A percentile compares a stretch with the other conserved stretches of the same genome.
These are phyloP conservation scores for Irineochytrium annulatum DNA, from an alignment of 192 early-diverging fungal species.

Conservation along the genomic window DNA sequence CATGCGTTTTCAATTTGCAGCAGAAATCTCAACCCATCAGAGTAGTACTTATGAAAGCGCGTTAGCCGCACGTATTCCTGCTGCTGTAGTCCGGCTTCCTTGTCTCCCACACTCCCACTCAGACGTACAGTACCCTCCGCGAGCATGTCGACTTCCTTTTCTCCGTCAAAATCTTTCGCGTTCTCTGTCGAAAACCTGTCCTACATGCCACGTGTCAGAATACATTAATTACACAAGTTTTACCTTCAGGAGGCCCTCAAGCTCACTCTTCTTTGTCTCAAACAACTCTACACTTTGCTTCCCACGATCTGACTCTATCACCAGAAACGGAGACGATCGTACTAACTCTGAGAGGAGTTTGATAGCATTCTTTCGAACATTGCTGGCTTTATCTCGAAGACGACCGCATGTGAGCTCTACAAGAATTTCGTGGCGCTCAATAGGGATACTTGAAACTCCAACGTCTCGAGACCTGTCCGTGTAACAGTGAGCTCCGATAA, in stretches of 20 bases:
- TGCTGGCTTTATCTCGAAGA: conserved; percentile 85
- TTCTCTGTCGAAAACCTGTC: neutral
- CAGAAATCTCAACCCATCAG: conserved; percentile 84
- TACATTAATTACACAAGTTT: neutral
- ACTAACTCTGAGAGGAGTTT: conserved; percentile 78
- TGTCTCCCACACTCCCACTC: too few species aligned
- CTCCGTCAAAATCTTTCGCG: conserved; percentile 22
- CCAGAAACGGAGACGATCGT: conserved; percentile 81
- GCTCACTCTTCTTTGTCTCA: conserved; percentile 57
- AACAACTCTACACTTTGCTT: conserved; percentile 69
- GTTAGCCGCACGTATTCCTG: neutral
- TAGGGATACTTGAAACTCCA: conserved; percentile 46
- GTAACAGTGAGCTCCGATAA: neutral
- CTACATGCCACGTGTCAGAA: neutral
- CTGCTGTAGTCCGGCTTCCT: neutral
- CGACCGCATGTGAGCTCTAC: conserved; percentile 68
- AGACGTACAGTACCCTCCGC: neutral
- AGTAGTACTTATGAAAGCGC: conserved; percentile 67
- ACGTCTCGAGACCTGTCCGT: conserved; percentile 26
- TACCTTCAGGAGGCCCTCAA: conserved; percentile 67
- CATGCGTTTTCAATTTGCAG: conserved; percentile 71
- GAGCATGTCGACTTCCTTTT: conserved; percentile 4
- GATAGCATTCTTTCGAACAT: conserved; percentile 86
- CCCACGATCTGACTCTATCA: conserved; percentile 68
- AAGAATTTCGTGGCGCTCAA: conserved; percentile 57